Percentiles rank a stretch among this genome's conserved stretches.
phyloP scores from a whole-genome alignment of 1,284 basidiomycete genomes.

The Anthracocystis setariae region DNA sequence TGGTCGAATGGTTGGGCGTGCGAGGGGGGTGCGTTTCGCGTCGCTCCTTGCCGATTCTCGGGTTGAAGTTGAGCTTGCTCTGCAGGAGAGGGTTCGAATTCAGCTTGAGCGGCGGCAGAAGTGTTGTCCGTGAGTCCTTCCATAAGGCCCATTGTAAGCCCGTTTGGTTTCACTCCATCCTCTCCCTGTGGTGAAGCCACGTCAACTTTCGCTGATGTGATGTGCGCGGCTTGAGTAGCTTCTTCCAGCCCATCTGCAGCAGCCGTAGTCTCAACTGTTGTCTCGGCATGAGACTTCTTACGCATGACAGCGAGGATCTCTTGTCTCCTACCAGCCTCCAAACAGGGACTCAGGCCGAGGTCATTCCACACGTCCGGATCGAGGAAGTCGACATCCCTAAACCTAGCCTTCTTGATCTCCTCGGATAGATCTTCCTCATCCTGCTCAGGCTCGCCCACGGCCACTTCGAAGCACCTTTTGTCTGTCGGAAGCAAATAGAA shows the following conservation, averaged over 20 bases:
- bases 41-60: slow-evolving; percentile 30
- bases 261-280: not conserved
- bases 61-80: slow-evolving; percentile 33
- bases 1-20: slow-evolving; percentile 8
- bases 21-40: slow-evolving; percentile 5
- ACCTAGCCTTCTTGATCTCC: slow-evolving; percentile 19
- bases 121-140: slow-evolving; percentile 27
- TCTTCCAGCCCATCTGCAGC: slow-evolving; percentile 3
- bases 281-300: not conserved
- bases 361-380: slow-evolving; percentile 49
- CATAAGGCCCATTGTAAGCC: slow-evolving; percentile 34
- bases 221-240: not conserved
- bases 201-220: not conserved
- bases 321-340: slow-evolving; percentile 27
- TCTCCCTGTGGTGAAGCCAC: slow-evolving; percentile 14
- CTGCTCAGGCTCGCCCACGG: slow-evolving; percentile 18
- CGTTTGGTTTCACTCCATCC: slow-evolving; percentile 14
- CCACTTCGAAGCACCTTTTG: slow-evolving; percentile 48
- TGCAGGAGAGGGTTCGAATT: not conserved
- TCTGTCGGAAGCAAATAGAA: slow-evolving; percentile 66
- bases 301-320: slow-evolving; percentile 12
- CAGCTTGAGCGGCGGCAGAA: not conserved
- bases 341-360: slow-evolving; percentile 47
- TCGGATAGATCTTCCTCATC: slow-evolving; percentile 40
- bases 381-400: slow-evolving; percentile 53